A percentile compares a stretch with the other conserved stretches of the same genome.
Evolutionary conservation across 768 basidiomycete species (phyloP).

Genomic region (Tricholoma saponaceum): DNA sequence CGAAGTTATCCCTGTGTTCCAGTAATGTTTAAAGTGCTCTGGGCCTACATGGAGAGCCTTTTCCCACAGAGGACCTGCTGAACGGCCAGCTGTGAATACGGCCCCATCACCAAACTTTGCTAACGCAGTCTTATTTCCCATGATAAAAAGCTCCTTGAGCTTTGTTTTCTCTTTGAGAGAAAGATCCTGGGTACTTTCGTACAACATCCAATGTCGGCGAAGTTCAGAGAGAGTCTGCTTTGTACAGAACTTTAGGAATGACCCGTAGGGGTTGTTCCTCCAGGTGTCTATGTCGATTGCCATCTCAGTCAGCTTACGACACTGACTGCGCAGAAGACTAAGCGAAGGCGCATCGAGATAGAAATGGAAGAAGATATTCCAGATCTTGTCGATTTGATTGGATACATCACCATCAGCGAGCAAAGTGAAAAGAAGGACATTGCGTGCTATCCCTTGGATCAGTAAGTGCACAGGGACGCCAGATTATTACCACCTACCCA

Average conservation of each 20-base stretch:
- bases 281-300: constrained; percentile 22
- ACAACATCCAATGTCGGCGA: constrained; percentile 25
- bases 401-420: constrained; percentile 18
- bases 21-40: constrained; percentile 19
- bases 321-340: constrained; percentile 20
- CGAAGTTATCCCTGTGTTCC: constrained; percentile 29
- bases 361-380: constrained; percentile 36
- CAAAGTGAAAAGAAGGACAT: constrained; percentile 32
- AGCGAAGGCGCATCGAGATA: constrained; percentile 23
- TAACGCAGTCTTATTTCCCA: constrained; percentile 3
- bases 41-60: not conserved
- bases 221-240: constrained; percentile 26
- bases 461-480: not conserved
- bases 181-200: constrained; percentile 18
- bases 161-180: constrained; percentile 5
- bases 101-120: not conserved
- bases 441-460: constrained; percentile 24
- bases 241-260: constrained; percentile 24
- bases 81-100: constrained; percentile 1
- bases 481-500: constrained; percentile 21
- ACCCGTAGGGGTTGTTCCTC: constrained; percentile 21
- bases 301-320: constrained; percentile 22
- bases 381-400: constrained; percentile 12
- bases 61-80: constrained; percentile 3
- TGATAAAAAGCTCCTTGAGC: constrained; percentile 12